Evolutionary conservation across 345 rosid genomes (phyloP), one percentile per base, ranked within the genome.

Genomic region (Brassica rapa): DNA sequence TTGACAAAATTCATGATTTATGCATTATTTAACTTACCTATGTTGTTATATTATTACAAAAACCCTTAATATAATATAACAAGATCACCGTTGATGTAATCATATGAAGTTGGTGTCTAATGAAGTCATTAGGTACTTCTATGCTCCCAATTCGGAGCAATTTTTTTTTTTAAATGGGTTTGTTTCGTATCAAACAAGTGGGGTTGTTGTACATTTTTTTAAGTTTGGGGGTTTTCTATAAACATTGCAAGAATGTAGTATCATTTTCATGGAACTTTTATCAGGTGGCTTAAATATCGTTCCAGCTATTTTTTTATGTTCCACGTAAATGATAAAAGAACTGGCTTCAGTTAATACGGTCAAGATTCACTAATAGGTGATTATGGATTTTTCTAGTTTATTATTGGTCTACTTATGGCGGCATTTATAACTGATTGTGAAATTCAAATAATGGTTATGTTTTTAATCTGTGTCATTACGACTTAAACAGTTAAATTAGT

Each of bases 371-470:
- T 66, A 72, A 72, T 67, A 78, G 63, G 76, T 55, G 72, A 59
- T 78, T 72, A 78, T 78, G 73, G 41, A 72, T 72, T 68, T 72
- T 71, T 72, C 62, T 57, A 51, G 72, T 72, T 72, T 72, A 59
- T 64, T 12, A 77, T 78, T 78, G 72, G 81, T 78, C 72, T 56
- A 77, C 21, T 71, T 12, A 71, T 78, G 81, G 81, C 81, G 72
- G 68, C 81, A 70, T 71, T 65, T 25, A 35, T 56, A 71, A 63
- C 66, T 64, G 66, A 70, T 25, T 69, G 19, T 19, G 16, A 9
- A 16, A 64, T 9, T 63, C 19, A 29, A 29, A 14, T 6, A 6
- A 62, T 8, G 3, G 67, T 62, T 30, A 29, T 33, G 39, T 62
- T 62, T 62, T 62, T 61, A 39, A 12, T 43, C 1, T 15, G 23